These are phyloP conservation scores for Malassezia pachydermatis DNA, from an alignment of 1,284 basidiomycete genomes.

Conservation along the genomic window DNA sequence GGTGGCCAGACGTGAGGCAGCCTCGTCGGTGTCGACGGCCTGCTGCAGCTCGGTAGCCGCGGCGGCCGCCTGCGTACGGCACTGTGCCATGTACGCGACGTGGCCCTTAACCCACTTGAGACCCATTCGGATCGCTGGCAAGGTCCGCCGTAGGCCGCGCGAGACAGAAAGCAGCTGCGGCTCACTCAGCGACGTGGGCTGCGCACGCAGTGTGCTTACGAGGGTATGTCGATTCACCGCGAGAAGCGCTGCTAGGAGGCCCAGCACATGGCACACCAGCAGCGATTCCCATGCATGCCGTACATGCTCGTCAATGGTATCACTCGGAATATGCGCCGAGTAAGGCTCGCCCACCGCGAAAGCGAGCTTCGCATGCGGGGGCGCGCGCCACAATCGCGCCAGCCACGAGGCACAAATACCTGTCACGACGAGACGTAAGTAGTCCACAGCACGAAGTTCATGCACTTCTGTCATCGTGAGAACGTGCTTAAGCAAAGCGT, in stretches of 20 bases:
- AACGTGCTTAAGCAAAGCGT: slow-evolving; percentile 25
- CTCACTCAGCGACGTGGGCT: slow-evolving; percentile 48
- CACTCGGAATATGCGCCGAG: background rate
- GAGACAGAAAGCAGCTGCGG: slow-evolving; percentile 67
- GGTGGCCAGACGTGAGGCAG: slow-evolving; percentile 1
- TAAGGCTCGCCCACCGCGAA: slow-evolving; percentile 56
- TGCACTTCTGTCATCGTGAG: slow-evolving; percentile 22
- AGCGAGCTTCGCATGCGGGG: slow-evolving; percentile 16
- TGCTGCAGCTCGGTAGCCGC: slow-evolving; percentile 3
- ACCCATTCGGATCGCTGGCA: slow-evolving; percentile 75
- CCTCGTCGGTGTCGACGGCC: background rate
- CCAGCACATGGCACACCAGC: slow-evolving; percentile 64
- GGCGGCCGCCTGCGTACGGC: slow-evolving; percentile 22
- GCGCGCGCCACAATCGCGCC: slow-evolving; percentile 15
- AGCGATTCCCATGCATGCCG: slow-evolving; percentile 55
- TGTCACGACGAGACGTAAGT: slow-evolving; percentile 35
- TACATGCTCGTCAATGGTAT: background rate
- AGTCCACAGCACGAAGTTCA: slow-evolving; percentile 31
- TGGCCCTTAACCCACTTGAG: slow-evolving; percentile 81
- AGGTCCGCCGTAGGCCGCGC: slow-evolving; percentile 60
- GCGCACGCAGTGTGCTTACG: slow-evolving; percentile 49
- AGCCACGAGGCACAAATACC: slow-evolving; percentile 34
- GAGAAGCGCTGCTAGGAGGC: slow-evolving; percentile 60
- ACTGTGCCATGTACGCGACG: slow-evolving; percentile 57
- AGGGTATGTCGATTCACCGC: slow-evolving; percentile 55